A percentile compares a stretch with the other conserved stretches of the same genome.
phyloP scores from a whole-genome alignment of 2,329 filamentous ascomycete species.

The Cryphonectria naterciae region DNA sequence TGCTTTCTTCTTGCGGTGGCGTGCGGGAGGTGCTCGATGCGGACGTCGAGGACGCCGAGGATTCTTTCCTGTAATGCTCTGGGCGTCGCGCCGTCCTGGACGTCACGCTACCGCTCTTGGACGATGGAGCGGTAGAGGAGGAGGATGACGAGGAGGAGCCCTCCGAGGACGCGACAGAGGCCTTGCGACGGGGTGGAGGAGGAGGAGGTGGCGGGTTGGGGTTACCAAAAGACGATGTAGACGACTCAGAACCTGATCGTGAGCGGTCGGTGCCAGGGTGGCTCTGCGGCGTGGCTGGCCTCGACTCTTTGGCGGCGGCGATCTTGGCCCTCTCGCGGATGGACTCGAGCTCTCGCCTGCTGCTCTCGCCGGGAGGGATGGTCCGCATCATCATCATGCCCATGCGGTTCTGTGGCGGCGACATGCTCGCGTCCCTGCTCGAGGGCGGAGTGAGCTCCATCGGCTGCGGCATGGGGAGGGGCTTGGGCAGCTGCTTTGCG shows the following conservation, averaged over 20 bases:
- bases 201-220: conserved; percentile 12
- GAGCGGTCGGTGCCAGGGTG: conserved; percentile 20
- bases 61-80: conserved; percentile 8
- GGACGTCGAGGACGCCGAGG: conserved; percentile 2
- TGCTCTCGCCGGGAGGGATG: conserved; percentile 25
- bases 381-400: conserved; percentile 24
- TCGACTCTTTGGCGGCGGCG: conserved; percentile 14
- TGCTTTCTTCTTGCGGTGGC: conserved; percentile 19
- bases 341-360: conserved; percentile 27
- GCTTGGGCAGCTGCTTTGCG: conserved; percentile 16
- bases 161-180: conserved; percentile 24
- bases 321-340: conserved; percentile 26
- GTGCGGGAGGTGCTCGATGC: conserved; percentile 19
- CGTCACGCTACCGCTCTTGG: conserved; percentile 10
- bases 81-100: conserved; percentile 7
- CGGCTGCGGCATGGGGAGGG: conserved; percentile 24
- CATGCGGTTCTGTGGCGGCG: conserved; percentile 26
- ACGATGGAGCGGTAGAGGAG: conserved; percentile 17
- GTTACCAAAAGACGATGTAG: conserved; percentile 20
- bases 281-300: conserved; percentile 13
- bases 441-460: conserved; percentile 26
- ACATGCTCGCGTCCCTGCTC: conserved; percentile 26
- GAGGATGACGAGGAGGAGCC: conserved; percentile 17
- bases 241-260: conserved; percentile 26
- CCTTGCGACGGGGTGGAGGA: conserved; percentile 16